These are phyloP conservation scores for Kodamaea suecica DNA, from an alignment of 1,139 yeast species.

Conservation along the genomic window DNA sequence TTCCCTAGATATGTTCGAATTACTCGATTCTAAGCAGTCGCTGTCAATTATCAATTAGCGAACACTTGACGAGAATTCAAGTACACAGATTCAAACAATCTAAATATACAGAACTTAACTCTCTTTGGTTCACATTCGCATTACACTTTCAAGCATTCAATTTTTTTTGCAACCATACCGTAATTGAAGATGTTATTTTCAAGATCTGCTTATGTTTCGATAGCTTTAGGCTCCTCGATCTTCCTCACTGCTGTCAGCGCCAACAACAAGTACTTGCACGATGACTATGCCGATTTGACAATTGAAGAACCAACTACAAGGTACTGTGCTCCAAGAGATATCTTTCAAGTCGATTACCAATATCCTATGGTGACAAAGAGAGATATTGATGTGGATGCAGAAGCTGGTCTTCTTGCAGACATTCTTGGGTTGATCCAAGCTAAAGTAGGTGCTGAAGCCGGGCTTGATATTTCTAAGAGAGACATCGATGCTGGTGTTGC, in stretches of 20 bases:
- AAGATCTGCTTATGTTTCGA: conserved; percentile 13
- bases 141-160: neutral
- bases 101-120: neutral
- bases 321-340: conserved; percentile 12
- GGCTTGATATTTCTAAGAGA: conserved; percentile 20
- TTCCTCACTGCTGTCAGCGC: conserved; percentile 8
- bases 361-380: conserved; percentile 13
- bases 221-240: conserved; percentile 11
- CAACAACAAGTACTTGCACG: conserved; percentile 10
- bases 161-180: neutral
- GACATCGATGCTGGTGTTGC: conserved; percentile 17
- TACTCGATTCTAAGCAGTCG: too few species aligned
- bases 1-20: too few species aligned
- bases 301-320: conserved; percentile 11
- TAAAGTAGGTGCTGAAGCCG: conserved; percentile 12
- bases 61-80: too few species aligned
- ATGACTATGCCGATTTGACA: conserved; percentile 15
- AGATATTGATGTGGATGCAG: conserved; percentile 15
- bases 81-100: too few species aligned
- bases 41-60: too few species aligned
- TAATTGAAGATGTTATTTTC: conserved; percentile 13
- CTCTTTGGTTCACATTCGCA: neutral
- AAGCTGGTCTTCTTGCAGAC: conserved; percentile 12
- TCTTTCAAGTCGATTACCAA: conserved; percentile 10
- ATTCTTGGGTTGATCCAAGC: conserved; percentile 11